phyloP scores from a whole-genome alignment of 2,329 filamentous ascomycete genomes.

The Rutstroemia sp. region DNA sequence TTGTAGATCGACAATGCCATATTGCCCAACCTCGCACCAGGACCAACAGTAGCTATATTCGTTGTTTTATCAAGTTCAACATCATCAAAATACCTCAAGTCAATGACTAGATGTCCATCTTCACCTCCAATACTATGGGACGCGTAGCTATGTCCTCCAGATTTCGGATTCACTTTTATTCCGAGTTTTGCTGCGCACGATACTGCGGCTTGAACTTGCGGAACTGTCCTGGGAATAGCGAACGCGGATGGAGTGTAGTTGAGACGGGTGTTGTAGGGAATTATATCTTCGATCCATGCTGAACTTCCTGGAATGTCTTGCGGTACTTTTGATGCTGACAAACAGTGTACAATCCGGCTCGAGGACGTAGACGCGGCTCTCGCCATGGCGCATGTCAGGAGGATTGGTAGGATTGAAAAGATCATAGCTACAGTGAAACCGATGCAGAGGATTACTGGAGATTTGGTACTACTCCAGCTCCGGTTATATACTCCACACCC shows the following conservation, averaged over 20 bases:
- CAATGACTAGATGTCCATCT: conserved; percentile 44
- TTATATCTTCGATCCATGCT: conserved; percentile 11
- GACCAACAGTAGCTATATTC: conserved; percentile 48
- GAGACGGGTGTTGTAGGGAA: conserved; percentile 20
- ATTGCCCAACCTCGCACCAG: conserved; percentile 45
- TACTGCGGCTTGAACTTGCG: conserved; percentile 37
- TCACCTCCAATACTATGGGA: conserved; percentile 39
- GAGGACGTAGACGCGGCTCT: not conserved
- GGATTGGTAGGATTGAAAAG: not conserved
- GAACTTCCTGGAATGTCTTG: conserved; percentile 4
- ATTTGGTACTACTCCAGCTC: too few species aligned
- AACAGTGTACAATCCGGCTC: not conserved
- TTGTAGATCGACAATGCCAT: conserved; percentile 43
- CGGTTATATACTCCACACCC: too few species aligned
- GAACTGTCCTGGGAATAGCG: conserved; percentile 22
- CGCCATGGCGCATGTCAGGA: not conserved
- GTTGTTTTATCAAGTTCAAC: conserved; percentile 46
- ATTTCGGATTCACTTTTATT: conserved; percentile 42
- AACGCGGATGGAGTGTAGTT: conserved; percentile 15
- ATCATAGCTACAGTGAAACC: not conserved
- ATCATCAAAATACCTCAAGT: conserved; percentile 41
- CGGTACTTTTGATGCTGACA: conserved; percentile 7
- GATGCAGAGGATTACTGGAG: not conserved
- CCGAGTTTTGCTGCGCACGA: conserved; percentile 36
- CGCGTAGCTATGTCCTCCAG: conserved; percentile 48